Evolutionary conservation across 257 asterid genomes (phyloP).

Genomic region (Dorcoceras hygrometricum): DNA sequence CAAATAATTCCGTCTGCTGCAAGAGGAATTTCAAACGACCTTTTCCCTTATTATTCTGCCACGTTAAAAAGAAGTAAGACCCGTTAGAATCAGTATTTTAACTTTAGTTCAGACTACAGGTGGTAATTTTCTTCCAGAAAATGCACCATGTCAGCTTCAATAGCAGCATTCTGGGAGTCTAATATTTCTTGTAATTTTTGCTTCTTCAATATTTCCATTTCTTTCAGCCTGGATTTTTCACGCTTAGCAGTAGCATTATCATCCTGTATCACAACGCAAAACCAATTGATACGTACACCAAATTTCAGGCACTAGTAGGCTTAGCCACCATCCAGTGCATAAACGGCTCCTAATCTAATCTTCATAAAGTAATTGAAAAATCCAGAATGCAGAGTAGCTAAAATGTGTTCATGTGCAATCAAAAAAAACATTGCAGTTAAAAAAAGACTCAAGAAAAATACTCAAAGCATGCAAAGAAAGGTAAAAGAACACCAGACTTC

Average conservation of each 20-base stretch:
- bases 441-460: neutral
- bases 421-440: too few species aligned
- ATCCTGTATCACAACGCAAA: conserved; percentile 43
- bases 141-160: conserved; percentile 92
- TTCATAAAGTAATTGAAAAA: neutral
- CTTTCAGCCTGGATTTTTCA: conserved; percentile 67
- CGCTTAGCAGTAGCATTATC: conserved; percentile 53
- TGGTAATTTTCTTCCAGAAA: neutral
- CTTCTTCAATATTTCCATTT: conserved; percentile 83
- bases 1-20: conserved; percentile 96
- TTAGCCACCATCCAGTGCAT: conserved; percentile 2
- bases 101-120: neutral
- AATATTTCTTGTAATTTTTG: conserved; percentile 84
- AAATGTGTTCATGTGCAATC: neutral
- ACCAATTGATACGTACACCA: neutral
- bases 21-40: conserved; percentile 90
- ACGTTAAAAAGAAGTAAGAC: conserved; percentile 23
- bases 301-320: neutral
- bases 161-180: conserved; percentile 89
- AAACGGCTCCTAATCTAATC: neutral
- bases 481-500: neutral
- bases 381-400: neutral
- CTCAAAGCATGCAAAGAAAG: neutral
- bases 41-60: conserved; percentile 86
- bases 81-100: neutral